Base-by-base conservation (phyloP, 345 rosid species). In the Aquilaria yunnanensis region DNA sequence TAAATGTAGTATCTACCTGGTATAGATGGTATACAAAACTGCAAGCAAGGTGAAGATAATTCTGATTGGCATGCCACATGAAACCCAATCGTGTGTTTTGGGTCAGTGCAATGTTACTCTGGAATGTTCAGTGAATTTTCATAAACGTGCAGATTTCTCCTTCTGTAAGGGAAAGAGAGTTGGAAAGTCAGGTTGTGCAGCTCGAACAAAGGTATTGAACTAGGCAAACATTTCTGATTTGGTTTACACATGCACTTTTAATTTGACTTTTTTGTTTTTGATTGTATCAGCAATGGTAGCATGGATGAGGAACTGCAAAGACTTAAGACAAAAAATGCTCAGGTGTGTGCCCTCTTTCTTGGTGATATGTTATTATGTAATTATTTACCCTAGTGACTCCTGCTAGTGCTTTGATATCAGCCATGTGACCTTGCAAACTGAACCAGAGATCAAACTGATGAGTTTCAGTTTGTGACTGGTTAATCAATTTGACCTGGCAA, bases 281-380 rank as follows among this genome's bases (percentile, higher is more conserved):
- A 10, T 8, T 33, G 52, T 75, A 47, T 31, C 79, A 84, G 89
- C 59, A 47, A 75, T 72, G 80, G 67, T 50, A 72, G 76, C 74
- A 62, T 84, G 64, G 52, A 46, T 6, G 89, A 84, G 63, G 89
- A 84, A 57, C 59, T 81, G 80, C 83, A 79, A 68, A 73, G 67
- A 70, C 86, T 73, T 51, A 81, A 63, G 60, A 54, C 56, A 41
- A 79, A 65, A 72, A 84, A 84, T 59, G 74, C 72, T 23, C 80
- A 77, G 89, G 89, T 54, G 16, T 81, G 37, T 37, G 43, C 43
- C 43, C 43, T 37, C 43, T 37, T 37, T 37, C 43, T 37, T 37
- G 43, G 2, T 37, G 7, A 37, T 37, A 37, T 9, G 43, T 37
- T 37, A 5, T 37, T 4, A 37, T 37, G 43, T 37, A 9, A 37